Conservation (phyloP, 148 eudicot species). For the Beta vulgaris region DNA sequence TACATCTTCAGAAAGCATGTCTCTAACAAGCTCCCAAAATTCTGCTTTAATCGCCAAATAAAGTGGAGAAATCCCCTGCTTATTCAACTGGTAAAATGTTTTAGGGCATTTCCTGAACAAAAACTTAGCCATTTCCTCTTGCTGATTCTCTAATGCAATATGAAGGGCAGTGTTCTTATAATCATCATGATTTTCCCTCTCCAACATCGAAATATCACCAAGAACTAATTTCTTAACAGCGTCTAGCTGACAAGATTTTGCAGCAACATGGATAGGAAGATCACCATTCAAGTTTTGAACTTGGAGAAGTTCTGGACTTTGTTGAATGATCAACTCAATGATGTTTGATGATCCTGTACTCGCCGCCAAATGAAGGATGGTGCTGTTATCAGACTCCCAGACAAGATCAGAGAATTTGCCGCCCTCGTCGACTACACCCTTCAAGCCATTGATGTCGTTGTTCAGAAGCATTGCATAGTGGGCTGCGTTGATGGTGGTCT, state of each 20-base stretch:
- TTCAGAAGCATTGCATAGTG: constrained; percentile 16
- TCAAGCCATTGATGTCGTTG: background rate
- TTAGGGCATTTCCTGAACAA: background rate
- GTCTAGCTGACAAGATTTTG: constrained; percentile 7
- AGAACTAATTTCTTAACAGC: background rate
- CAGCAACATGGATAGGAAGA: constrained; percentile 30
- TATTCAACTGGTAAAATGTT: constrained; percentile 9
- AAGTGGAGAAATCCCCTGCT: constrained; percentile 11
- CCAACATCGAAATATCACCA: background rate
- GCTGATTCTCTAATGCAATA: constrained; percentile 30
- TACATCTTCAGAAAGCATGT: constrained; percentile 8
- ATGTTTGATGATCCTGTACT: background rate
- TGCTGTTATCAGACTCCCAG: constrained; percentile 3
- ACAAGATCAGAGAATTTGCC: background rate
- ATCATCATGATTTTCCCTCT: background rate
- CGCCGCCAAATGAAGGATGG: constrained; percentile 23
- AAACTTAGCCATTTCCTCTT: constrained; percentile 6
- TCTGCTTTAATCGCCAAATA: constrained; percentile 27
- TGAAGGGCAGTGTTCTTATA: constrained; percentile 23
- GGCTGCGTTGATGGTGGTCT: constrained; percentile 8
- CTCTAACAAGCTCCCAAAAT: constrained; percentile 20
- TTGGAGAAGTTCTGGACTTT: background rate
- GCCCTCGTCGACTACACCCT: background rate
- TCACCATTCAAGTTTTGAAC: constrained; percentile 17
- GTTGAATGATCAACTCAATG: background rate